Base-by-base conservation (phyloP, 768 basidiomycete species). In the Cyclocybe aegerita region DNA sequence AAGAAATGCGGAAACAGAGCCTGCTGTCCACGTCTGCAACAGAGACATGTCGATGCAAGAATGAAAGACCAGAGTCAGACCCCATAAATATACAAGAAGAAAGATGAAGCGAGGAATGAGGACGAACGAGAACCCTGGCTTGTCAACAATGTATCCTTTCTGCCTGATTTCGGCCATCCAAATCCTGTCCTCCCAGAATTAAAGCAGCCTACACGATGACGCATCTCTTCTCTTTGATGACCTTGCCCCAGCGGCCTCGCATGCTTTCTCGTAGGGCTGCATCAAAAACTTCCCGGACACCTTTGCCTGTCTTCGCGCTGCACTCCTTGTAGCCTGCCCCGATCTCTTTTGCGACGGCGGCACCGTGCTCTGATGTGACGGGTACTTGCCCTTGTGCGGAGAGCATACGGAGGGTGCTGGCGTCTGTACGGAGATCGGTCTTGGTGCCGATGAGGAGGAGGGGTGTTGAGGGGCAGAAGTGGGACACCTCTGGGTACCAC, bases 251-350 rank as follows among this genome's bases (percentile, higher is more conserved):
- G 45, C 80, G 75, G 14, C 87, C 83, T 57, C 78, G 86, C 83
- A 98, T 79, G 62, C 92, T 92, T 74, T 98, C 93, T 66, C 82
- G 82, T 53, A 98, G 71, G 5, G 97, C 97, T 10, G 88, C 78
- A 36, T 85, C 78, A 67, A 99, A 98, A 34, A 98, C 95, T 40
- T 95, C 93, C 56, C 90, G 85, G 39, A 98, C 92, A 42, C 93
- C 93, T 11, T 71, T 74, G 4, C 94, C 92, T n/a, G 83, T 86
- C 74, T 96, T 98, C 40, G 95, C 91, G 32, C 88, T 90, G 69
- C 97, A 98, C 68, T 99, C 96, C 54, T 87, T 77, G 66, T 98
- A 99, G 66, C 83, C 80, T 12, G 94, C 94, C 17, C 94, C 93
- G 45, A 99, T 98, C 62, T 95, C 91, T 61, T 84, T 83, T 17